Base-by-base conservation (phyloP, 192 early-diverging fungal genomes). In the Podila clonocystis region DNA sequence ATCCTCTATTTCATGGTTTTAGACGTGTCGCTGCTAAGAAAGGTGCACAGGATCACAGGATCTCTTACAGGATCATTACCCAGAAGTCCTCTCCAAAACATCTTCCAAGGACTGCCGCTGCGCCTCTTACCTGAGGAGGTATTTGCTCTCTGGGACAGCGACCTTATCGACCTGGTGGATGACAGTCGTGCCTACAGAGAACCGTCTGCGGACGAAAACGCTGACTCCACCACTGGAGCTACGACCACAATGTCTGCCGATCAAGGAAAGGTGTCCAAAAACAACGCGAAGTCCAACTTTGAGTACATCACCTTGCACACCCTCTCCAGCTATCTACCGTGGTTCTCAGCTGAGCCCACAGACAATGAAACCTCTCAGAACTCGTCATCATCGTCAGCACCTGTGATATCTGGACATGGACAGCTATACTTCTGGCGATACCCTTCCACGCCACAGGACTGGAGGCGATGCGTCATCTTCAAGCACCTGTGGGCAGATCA, bases 91-190 rank as follows among this genome's bases (percentile, higher is more conserved):
- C 73, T 91, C 68, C 95, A 96, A 79, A 96, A 94, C 82, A 86
- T 84, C 19, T 94, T 91, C 73, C 91, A 90, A 70, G 90, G 89
- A 0, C 77, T 96, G 24, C 95, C 95, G 1, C 79, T 95, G 3
- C 38, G 87, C 9, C 82, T 96, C n/a, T 68, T 93, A 29, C 90
- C 90, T 17, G 95, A 95, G 62, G 94, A 95, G 66, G 85, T 91
- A 0, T 86, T 87, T 8, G 61, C 93, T 5, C 73, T 94, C 3
- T 58, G 86, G 57, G 71, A 74, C 24, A 75, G 75, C 62, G 87
- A 86, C 82, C 50, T 68, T 24, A 62, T 75, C 24, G 74, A 70
- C 31, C 9, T 76, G 17, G 58, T 68, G 9, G 31, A 34, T 67
- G 12, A 82, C 68, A 20, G 9, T 30, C 66, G 55, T 71, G 50